Base-by-base conservation (phyloP, 352 stramenopile species). In the Globisporangium solare region DNA sequence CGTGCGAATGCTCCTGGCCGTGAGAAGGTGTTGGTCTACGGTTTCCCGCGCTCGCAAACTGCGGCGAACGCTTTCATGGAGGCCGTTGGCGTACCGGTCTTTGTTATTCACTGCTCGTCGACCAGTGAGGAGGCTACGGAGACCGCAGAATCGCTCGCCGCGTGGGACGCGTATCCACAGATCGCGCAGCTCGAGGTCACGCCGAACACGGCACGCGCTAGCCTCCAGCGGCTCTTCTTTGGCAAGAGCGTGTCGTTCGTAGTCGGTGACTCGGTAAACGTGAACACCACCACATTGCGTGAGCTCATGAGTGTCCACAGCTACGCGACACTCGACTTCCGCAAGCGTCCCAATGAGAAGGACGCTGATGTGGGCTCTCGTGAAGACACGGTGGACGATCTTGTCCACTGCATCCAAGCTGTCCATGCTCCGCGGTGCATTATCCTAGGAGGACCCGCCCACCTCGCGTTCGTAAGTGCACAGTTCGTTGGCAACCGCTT, bases 121-220 rank as follows among this genome's bases (percentile, higher is more conserved):
- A 51, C 66, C 27, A 32, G 27, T 35, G 27, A 35, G 27, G 27
- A 35, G 27, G 27, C 32, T 14, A 57, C 51, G 39, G 21, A 32
- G 46, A 18, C 60, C 40, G 43, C 56, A 5, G 56, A 68, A 1
- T 39, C 64, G 14, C 22, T 74, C 18, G 15, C 40, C 17, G 50
- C 61, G 24, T 70, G 74, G 17, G 57, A 71, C 37, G 54, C 42
- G 2, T 60, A 65, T 14, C 56, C 62, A 47, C 47, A 51, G 6
- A 69, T 74, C 51, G 45, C 60, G n/a, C 64, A 76, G 56, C 24
- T 67, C 11, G 67, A 79, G 56, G 32, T 71, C 50, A n/a, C 56
- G 18, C 32, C 40, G 17, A 54, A 24, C 47, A 58, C 53, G 13
- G 47, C 15, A n/a, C 22, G 10, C 20, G 66, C 51, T 10, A 52